Evolutionary conservation across 202 grass and related monocot species (phyloP).

Genomic region (Panicum virgatum): DNA sequence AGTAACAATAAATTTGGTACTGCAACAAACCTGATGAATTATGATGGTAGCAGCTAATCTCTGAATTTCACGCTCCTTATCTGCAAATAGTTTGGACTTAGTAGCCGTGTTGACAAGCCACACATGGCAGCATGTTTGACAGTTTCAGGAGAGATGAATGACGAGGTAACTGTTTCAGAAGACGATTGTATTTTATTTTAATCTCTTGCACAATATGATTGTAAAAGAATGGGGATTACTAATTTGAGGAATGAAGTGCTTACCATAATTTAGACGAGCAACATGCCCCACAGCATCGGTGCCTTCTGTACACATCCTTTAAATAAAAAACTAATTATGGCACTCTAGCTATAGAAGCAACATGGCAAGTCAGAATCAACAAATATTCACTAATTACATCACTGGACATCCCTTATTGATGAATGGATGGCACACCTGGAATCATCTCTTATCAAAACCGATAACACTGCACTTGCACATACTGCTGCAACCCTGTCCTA

Average conservation of each 20-base stretch:
- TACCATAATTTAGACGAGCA: conserved; percentile 47
- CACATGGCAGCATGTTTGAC: conserved; percentile 78
- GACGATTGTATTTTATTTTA: conserved; percentile 26
- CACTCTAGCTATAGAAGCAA: conserved; percentile 15
- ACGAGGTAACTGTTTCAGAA: conserved; percentile 50
- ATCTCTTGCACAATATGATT: conserved; percentile 22
- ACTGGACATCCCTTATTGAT: conserved; percentile 3
- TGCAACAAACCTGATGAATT: conserved; percentile 74
- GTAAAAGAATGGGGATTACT: not conserved
- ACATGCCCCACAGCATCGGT: conserved; percentile 44
- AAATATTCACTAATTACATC: conserved; percentile 13
- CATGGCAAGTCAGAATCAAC: not conserved
- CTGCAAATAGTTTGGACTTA: conserved; percentile 94
- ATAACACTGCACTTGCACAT: conserved; percentile 81
- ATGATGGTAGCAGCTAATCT: conserved; percentile 89
- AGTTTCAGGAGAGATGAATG: conserved; percentile 53
- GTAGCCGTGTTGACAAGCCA: conserved; percentile 77
- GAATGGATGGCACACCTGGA: conserved; percentile 57
- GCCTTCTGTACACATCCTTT: conserved; percentile 67
- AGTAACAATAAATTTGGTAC: not conserved
- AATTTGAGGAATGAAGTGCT: conserved; percentile 29
- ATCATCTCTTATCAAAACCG: conserved; percentile 81
- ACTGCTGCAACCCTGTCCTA: conserved; percentile 97
- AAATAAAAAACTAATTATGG: conserved; percentile 3
- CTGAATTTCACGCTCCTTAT: conserved; percentile 98